phyloP scores from a whole-genome alignment of 176 grass and related monocot species.

The Juncus effusus region DNA sequence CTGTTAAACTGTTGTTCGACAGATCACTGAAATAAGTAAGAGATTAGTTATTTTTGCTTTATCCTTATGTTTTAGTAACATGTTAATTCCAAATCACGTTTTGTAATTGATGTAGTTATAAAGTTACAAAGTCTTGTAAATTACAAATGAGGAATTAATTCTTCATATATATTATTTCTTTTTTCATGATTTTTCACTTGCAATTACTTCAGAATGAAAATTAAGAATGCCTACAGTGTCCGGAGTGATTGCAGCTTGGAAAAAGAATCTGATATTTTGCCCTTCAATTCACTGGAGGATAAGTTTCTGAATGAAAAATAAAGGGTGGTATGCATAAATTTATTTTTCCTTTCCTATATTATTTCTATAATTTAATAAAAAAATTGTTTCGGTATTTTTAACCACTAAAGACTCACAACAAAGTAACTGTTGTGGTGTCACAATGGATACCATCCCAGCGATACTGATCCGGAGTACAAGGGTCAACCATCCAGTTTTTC shows the following conservation, averaged over 20 bases:
- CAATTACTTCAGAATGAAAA: too few relatives aligned
- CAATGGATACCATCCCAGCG: slow-evolving; percentile 42
- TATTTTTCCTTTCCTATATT: background rate
- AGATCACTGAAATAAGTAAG: slow-evolving; percentile 46
- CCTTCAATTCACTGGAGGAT: slow-evolving; percentile 23
- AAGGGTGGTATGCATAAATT: background rate
- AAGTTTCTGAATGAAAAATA: slow-evolving; percentile 39
- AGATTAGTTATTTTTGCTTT: background rate
- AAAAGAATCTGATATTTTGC: slow-evolving; percentile 28
- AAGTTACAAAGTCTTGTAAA: too few relatives aligned
- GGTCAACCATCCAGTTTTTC: slow-evolving; percentile 61
- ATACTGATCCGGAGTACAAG: slow-evolving; percentile 22
- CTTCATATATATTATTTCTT: background rate
- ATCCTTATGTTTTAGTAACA: too few relatives aligned
- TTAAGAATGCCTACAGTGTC: slow-evolving; percentile 28
- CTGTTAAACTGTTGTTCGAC: slow-evolving; percentile 44
- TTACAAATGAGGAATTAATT: too few relatives aligned
- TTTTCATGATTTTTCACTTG: background rate
- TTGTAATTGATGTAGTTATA: too few relatives aligned
- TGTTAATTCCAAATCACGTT: too few relatives aligned
- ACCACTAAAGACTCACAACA: slow-evolving; percentile 17
- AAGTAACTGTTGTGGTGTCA: slow-evolving; percentile 8
- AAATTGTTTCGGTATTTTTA: background rate
- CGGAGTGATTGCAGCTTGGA: slow-evolving; percentile 27
- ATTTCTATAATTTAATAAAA: background rate